Conservation (phyloP, 441 rosid genomes). For the Macaranga tanarius region DNA sequence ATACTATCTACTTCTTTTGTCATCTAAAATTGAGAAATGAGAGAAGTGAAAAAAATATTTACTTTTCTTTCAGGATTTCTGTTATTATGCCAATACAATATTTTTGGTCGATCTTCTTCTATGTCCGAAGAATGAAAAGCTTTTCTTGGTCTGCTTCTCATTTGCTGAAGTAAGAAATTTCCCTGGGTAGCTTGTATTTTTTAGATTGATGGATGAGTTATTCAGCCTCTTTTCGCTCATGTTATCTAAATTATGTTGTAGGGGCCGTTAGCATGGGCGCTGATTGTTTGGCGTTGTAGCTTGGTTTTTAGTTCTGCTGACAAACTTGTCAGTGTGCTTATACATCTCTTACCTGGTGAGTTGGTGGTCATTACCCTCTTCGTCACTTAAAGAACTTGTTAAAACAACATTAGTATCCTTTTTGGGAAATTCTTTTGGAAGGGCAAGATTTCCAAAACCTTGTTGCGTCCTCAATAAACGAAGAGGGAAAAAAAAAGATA, state of each 20-base stretch:
- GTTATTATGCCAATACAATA: constrained; percentile 96
- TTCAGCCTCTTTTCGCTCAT: not conserved
- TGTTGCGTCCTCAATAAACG: not conserved
- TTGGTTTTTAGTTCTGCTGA: constrained; percentile 91
- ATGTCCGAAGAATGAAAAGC: constrained; percentile 78
- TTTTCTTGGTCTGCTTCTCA: constrained; percentile 96
- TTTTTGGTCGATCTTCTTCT: constrained; percentile 85
- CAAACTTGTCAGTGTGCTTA: constrained; percentile 91
- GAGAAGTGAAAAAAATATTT: constrained; percentile 9
- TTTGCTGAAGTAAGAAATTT: constrained; percentile 78
- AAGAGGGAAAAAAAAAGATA: not conserved
- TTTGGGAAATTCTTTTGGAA: not conserved
- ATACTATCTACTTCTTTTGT: not conserved
- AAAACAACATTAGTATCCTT: not conserved
- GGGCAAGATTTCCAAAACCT: not conserved
- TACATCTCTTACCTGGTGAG: constrained; percentile 96
- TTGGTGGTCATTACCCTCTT: constrained; percentile 13
- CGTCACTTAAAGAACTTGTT: not conserved
- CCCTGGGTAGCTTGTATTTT: constrained; percentile 6
- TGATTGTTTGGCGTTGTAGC: constrained; percentile 97
- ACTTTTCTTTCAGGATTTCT: constrained; percentile 64
- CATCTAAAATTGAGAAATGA: constrained; percentile 1
- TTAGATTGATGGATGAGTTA: constrained; percentile 16
- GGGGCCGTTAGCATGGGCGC: constrained; percentile 99
- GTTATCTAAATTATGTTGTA: constrained; percentile 29